Evolutionary conservation across 768 basidiomycete genomes (phyloP), one percentile per base, ranked within the genome.

Genomic region (Coprinopsis cinerea): DNA sequence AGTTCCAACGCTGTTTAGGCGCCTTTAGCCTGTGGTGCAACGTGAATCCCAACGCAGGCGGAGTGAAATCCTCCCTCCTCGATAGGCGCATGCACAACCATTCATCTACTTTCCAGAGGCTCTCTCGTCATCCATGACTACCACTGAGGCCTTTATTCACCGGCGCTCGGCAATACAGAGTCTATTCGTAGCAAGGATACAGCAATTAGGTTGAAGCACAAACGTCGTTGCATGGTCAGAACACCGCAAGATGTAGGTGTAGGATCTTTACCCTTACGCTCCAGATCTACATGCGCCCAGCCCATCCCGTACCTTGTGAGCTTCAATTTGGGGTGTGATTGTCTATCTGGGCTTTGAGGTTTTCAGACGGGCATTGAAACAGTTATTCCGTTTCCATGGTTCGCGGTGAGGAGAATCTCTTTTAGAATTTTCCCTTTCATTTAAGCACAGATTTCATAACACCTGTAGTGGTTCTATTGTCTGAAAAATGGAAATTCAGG

Each of bases 91-190:
- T 32, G 30, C 9, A 32, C 30, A n/a, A n/a, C n/a, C n/a, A n/a
- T n/a, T n/a, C n/a, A n/a, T n/a, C n/a, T n/a, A n/a, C n/a, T n/a
- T n/a, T n/a, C n/a, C n/a, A n/a, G n/a, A n/a, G n/a, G n/a, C n/a
- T n/a, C n/a, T n/a, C n/a, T n/a, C n/a, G n/a, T n/a, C n/a, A n/a
- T n/a, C n/a, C n/a, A n/a, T n/a, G n/a, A n/a, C n/a, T n/a, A n/a
- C n/a, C n/a, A n/a, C n/a, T n/a, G n/a, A 32, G 30, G 9, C 30
- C 36, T 39, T 46, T 46, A 39, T 45, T 51, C 34, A 27, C 50
- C 50, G 43, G 36, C 14, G 43, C 23, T 39, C 50, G 25, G 26
- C 39, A 39, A 46, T 39, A 45, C 32, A 51, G 30, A 51, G 43
- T 26, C 40, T 49, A 11, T 43, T 43, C 4, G 44, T 28, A 45